Percentiles rank a stretch among this genome's conserved stretches.
These are phyloP conservation scores for Verticillium albo-atrum DNA, from an alignment of 2,329 filamentous ascomycete species.

Conservation along the genomic window DNA sequence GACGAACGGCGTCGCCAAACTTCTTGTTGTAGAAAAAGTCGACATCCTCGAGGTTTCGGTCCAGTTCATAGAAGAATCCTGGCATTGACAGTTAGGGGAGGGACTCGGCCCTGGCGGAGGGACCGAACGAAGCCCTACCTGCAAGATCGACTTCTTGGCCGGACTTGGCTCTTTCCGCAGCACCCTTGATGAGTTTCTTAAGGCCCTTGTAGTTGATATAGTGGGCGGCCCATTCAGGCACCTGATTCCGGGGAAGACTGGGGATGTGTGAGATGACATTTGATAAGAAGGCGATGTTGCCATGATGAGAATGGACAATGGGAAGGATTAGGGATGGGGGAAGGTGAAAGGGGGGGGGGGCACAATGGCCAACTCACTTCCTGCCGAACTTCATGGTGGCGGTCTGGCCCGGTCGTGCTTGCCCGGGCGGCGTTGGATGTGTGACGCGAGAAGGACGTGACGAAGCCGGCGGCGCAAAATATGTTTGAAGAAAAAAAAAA, in stretches of 20 bases:
- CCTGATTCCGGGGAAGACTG: constrained; percentile 74
- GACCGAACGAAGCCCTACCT: constrained; percentile 50
- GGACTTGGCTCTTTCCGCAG: constrained; percentile 58
- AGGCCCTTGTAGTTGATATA: constrained; percentile 90
- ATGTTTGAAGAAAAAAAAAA: neutral
- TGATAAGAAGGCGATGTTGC: neutral
- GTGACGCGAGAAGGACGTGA: neutral
- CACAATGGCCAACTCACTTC: constrained; percentile 40
- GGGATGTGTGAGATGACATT: constrained; percentile 14
- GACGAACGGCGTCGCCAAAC: constrained; percentile 76
- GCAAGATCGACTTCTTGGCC: constrained; percentile 81
- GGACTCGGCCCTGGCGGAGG: constrained; percentile 19
- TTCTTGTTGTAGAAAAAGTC: constrained; percentile 97
- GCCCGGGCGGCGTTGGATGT: neutral
- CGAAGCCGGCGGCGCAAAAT: neutral
- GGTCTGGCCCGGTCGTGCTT: neutral
- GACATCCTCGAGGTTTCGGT: constrained; percentile 95
- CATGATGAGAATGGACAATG: neutral
- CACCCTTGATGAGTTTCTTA: constrained; percentile 92
- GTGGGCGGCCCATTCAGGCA: constrained; percentile 78
- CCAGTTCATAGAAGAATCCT: constrained; percentile 97
- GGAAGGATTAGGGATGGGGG: no score
- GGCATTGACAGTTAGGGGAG: constrained; percentile 32
- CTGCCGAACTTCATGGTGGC: constrained; percentile 59
- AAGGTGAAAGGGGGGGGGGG: neutral